Base-by-base conservation (phyloP, 768 basidiomycete species). In the Boletus speciosus region DNA sequence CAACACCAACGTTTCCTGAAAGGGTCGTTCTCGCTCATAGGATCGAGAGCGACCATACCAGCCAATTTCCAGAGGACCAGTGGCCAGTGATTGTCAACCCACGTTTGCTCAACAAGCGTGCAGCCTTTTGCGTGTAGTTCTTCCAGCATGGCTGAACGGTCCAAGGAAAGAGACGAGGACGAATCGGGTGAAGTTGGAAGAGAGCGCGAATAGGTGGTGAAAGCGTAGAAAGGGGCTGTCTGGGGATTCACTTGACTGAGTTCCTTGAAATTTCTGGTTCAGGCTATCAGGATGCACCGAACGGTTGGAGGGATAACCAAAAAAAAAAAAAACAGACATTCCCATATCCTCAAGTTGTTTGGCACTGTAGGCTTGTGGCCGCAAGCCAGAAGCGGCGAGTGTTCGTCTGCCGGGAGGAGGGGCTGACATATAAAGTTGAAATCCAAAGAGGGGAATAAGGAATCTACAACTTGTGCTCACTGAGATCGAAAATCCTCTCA, bases 51-150 rank as follows among this genome's bases (percentile, higher is more conserved):
- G 1, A 85, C 86, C 80, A 93, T 83, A 12, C 90, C 88, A 4
- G 93, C 92, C 21, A 97, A 72, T 72, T 99, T 99, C 97, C 97
- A 99, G 4, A 99, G 77, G 31, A 98, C 83, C 42, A 94, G 72
- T 10, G 74, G 69, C 90, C 93, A 99, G 61, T 97, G 94, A 62
- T 98, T 98, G 47, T 88, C 81, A 1, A 97, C 85, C 97, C 97
- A 99, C 23, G 76, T 70, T 58, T 83, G 75, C 8, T 84, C 89
- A 3, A 82, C 89, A 23, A 92, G 77, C 2, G 63, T 67, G 57
- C 92, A 94, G 0, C 88, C 90, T 9, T 66, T 73, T 23, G 68
- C 67, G 4, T 77, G 71, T 10, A 93, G 71, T 54, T 83, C 75
- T 25, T 78, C 67, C 16, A 87, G 71, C 1, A 83, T 88, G 12